Conservation (phyloP, 306 rosid species). For the Hippophae gyantsensis region DNA sequence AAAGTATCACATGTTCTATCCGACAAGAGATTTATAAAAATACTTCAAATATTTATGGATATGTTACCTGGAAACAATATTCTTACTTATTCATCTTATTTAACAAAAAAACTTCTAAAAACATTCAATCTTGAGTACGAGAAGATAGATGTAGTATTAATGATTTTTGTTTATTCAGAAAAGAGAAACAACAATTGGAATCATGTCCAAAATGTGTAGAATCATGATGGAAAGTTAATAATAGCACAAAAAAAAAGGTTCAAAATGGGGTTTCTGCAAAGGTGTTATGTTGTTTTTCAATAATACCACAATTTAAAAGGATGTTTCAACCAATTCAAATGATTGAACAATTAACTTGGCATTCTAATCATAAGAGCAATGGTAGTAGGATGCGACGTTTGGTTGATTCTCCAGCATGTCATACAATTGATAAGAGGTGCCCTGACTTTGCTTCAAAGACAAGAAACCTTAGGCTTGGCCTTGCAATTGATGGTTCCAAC, state of each 20-base stretch:
- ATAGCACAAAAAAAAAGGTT: not conserved
- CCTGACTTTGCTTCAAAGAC: too few species aligned
- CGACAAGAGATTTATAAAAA: not conserved
- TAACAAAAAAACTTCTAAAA: not conserved
- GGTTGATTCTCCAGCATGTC: not conserved
- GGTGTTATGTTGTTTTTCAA: not conserved
- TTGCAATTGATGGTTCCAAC: too few species aligned
- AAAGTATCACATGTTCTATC: not conserved
- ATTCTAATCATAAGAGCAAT: too few species aligned
- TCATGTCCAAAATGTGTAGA: not conserved
- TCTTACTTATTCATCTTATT: not conserved
- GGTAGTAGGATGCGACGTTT: too few species aligned
- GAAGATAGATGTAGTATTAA: not conserved
- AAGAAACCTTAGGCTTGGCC: too few species aligned
- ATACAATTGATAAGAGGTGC: not conserved
- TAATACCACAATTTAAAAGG: not conserved
- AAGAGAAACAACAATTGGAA: not conserved
- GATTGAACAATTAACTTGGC: too few species aligned
- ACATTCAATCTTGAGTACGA: not conserved
- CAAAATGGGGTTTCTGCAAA: not conserved
- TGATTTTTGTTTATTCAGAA: slow-evolving; percentile 1
- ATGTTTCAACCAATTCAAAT: too few species aligned
- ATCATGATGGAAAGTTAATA: slow-evolving; percentile 8
- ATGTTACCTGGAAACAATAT: not conserved
- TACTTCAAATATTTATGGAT: not conserved